Conservation (phyloP, 495 filamentous ascomycete genomes). For the Penicillium cosmopolitanum region DNA sequence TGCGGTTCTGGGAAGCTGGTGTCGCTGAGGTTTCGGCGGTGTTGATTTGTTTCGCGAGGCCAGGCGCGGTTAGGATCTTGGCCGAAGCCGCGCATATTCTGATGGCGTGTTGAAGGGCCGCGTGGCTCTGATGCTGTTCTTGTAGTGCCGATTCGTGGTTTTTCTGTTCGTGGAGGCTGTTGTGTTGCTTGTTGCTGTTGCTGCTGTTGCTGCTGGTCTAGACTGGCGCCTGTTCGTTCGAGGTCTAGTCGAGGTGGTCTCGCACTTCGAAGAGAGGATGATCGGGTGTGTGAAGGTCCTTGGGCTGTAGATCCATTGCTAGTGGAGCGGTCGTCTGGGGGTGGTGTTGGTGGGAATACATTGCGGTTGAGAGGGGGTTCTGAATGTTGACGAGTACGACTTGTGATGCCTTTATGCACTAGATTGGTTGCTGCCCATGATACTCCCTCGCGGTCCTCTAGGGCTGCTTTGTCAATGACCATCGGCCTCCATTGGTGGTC, state of each 20-base stretch:
- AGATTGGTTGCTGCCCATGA: constrained; percentile 91
- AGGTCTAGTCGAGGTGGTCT: constrained; percentile 48
- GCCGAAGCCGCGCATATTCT: constrained; percentile 29
- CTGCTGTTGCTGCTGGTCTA: constrained; percentile 28
- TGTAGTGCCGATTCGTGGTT: constrained; percentile 53
- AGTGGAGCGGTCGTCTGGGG: constrained; percentile 75
- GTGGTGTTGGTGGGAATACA: constrained; percentile 93
- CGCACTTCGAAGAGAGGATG: constrained; percentile 35
- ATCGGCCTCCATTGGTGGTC: constrained; percentile 32
- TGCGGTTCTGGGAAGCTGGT: constrained; percentile 22
- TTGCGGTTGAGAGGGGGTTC: constrained; percentile 85
- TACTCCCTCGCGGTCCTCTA: constrained; percentile 82
- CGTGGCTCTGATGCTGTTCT: constrained; percentile 60
- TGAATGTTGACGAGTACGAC: constrained; percentile 76
- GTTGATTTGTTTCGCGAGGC: constrained; percentile 28
- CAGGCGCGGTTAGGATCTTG: constrained; percentile 22
- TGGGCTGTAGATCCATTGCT: constrained; percentile 18
- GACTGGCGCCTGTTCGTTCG: constrained; percentile 36
- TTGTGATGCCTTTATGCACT: constrained; percentile 79
- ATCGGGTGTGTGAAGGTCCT: constrained; percentile 21
- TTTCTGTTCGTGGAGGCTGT: constrained; percentile 32
- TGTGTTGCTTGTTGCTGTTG: constrained; percentile 25
- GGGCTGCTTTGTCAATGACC: constrained; percentile 34
- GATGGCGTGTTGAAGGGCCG: constrained; percentile 36
- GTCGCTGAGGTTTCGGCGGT: constrained; percentile 41